Percentiles rank a stretch among this genome's conserved stretches.
phyloP scores from a whole-genome alignment of 768 basidiomycete genomes.

The Pseudohyphozyma bogoriensis region DNA sequence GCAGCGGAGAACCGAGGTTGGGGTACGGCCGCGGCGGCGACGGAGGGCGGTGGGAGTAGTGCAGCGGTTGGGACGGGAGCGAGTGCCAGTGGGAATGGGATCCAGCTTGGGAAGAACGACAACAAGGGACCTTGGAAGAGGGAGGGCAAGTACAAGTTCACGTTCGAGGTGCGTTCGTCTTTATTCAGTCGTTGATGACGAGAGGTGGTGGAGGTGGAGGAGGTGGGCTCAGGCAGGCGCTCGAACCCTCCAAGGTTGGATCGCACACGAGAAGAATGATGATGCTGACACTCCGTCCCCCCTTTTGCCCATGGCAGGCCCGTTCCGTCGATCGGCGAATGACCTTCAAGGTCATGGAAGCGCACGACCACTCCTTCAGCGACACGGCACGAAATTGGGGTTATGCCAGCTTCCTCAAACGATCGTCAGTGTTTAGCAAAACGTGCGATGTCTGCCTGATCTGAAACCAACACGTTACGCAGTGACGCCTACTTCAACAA shows the following conservation, averaged over 20 bases:
- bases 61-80: not conserved
- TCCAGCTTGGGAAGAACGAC: conserved; percentile 6
- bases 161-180: conserved; percentile 22
- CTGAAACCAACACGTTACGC: conserved; percentile 6
- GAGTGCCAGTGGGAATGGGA: not conserved
- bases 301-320: not conserved
- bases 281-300: not conserved
- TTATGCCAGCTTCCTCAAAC: not conserved
- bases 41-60: not conserved
- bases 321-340: conserved; percentile 9
- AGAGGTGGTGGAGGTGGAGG: not conserved
- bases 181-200: not conserved
- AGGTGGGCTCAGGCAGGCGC: not conserved
- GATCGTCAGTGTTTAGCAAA: no score
- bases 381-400: conserved; percentile 22
- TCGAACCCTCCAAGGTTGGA: no score
- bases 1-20: not conserved
- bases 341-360: conserved; percentile 35
- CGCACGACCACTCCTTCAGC: conserved; percentile 33
- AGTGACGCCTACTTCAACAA: conserved; percentile 32
- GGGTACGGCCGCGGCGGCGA: not conserved
- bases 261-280: not conserved
- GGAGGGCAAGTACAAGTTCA: conserved; percentile 25
- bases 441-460: conserved; percentile 1
- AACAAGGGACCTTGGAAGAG: conserved; percentile 17